Conservation (phyloP, 768 basidiomycete genomes). For the Filobasidium wieringae region DNA sequence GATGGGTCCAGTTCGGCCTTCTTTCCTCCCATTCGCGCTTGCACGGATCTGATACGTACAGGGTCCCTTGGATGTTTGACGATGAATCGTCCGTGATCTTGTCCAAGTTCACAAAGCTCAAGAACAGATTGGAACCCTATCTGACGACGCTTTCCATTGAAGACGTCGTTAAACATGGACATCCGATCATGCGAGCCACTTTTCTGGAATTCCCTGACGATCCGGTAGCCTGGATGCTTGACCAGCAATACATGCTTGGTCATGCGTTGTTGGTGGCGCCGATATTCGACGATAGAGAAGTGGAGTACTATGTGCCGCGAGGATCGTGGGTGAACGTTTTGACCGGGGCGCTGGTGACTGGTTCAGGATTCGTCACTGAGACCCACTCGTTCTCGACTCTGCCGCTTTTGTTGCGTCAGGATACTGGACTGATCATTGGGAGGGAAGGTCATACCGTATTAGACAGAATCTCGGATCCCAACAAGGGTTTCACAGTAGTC, state of each 20-base stretch:
- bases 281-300: background rate
- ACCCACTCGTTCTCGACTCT: constrained; percentile 1
- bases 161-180: background rate
- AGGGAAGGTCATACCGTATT: constrained; percentile 3
- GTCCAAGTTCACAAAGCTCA: constrained; percentile 12
- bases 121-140: constrained; percentile 8
- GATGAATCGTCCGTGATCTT: constrained; percentile 5
- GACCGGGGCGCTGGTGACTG: background rate
- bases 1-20: constrained; percentile 14
- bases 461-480: background rate
- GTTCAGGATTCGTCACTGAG: background rate
- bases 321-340: constrained; percentile 4
- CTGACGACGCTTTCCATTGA: constrained; percentile 1
- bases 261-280: background rate
- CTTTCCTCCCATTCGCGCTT: constrained; percentile 12
- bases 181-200: constrained; percentile 8
- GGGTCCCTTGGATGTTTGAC: constrained; percentile 12
- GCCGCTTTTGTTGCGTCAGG: constrained; percentile 5
- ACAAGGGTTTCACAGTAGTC: constrained; percentile 3
- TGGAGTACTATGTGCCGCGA: background rate
- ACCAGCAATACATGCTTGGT: constrained; percentile 14
- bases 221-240: constrained; percentile 1
- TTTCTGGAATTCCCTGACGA: constrained; percentile 11
- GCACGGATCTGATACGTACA: constrained; percentile 7
- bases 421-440: constrained; percentile 3